Base-by-base conservation (phyloP, 2,329 filamentous ascomycete species). In the Thelonectria discophora region DNA sequence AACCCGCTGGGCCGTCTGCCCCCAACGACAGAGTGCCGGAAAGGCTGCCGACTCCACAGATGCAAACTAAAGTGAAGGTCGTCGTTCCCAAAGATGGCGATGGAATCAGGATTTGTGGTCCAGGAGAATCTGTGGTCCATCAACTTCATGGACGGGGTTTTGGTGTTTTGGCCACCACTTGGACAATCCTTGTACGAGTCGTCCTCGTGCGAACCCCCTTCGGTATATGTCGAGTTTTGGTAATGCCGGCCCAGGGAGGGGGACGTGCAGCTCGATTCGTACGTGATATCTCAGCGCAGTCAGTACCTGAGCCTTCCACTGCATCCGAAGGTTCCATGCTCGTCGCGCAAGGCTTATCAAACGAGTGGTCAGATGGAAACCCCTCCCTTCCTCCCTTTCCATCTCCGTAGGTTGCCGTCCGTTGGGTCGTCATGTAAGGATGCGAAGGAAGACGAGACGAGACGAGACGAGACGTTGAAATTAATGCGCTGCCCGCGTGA, bases 21-120 rank as follows among this genome's bases (percentile, higher is more conserved):
- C 67, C 66, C 68, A 68, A 66, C 65, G 62, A 67, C 64, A 73
- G 71, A 74, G 65, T 71, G 66, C 74, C 72, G 72, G 71, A 71
- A 69, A 64, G 62, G 64, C 65, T 68, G 64, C 72, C 70, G 67
- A 71, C 70, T 69, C 73, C 73, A 72, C 70, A 67, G 57, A 61
- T 57, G 58, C 58, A 60, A 55, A 60, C 58, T 51, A 60, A 60
- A 60, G 46, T 53, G 62, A 63, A 61, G 62, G 51, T 53, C 64
- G 64, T 64, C 57, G 58, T 63, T 58, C 58, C 24, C 54, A 52
- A 62, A 47, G 48, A 55, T 46, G 45, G 34, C 42, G 18, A 46
- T 55, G 52, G 40, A 34, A 56, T 49, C 43, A 56, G 45, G 34
- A 49, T 42, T 42, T 47, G 46, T 49, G 54, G 45, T 34, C 54